A percentile compares a stretch with the other conserved stretches of the same genome.
Evolutionary conservation across 1,284 basidiomycete species (phyloP).

Genomic region (Cryptococcus sp.): DNA sequence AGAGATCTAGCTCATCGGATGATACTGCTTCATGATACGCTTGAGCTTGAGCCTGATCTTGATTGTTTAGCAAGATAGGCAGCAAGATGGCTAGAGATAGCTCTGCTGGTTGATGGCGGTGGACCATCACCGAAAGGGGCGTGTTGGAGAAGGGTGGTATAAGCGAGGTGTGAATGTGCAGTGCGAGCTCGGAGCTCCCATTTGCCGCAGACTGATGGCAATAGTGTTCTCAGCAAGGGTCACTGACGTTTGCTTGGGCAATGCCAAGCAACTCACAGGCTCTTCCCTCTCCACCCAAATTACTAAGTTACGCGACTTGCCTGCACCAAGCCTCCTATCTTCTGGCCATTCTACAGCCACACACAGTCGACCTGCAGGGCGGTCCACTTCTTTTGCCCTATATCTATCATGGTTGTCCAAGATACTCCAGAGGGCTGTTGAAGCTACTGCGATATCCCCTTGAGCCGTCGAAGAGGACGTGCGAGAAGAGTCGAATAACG

Average conservation of each 20-base stretch:
- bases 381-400: too few relatives aligned
- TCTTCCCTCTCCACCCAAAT: constrained; percentile 26
- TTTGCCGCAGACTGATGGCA: background rate
- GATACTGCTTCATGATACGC: background rate
- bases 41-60: background rate
- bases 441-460: too few relatives aligned
- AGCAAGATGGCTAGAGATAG: constrained; percentile 48
- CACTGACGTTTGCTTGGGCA: background rate
- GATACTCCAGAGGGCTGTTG: too few relatives aligned
- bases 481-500: too few relatives aligned
- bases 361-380: background rate
- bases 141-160: constrained; percentile 35
- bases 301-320: constrained; percentile 19
- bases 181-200: background rate
- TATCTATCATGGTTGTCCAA: too few relatives aligned
- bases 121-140: constrained; percentile 27
- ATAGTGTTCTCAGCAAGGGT: background rate
- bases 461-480: too few relatives aligned
- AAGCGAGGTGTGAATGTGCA: constrained; percentile 31
- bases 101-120: constrained; percentile 36
- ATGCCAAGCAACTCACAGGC: background rate
- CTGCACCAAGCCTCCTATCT: constrained; percentile 23
- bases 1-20: constrained; percentile 20
- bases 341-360: constrained; percentile 31
- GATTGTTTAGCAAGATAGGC: constrained; percentile 20